A percentile compares a stretch with the other conserved stretches of the same genome.
Evolutionary conservation across 2,329 filamentous ascomycete species (phyloP).

Genomic region (Claviceps sp.): DNA sequence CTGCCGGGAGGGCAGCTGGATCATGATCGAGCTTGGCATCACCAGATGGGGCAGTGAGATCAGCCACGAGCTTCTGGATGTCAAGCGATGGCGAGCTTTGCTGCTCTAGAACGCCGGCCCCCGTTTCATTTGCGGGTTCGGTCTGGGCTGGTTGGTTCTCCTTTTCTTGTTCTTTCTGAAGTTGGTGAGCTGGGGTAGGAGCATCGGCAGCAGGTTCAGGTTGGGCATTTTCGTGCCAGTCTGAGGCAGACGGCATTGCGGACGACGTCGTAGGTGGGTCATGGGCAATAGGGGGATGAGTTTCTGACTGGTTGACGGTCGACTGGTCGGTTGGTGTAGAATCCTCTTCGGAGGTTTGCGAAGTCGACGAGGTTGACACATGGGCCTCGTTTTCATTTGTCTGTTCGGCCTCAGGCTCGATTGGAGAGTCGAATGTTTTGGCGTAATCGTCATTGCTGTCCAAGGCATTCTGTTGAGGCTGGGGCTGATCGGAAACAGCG

Average conservation of each 20-base stretch:
- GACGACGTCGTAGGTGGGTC: conserved; percentile 15
- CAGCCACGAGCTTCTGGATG: conserved; percentile 28
- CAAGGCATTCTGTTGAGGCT: conserved; percentile 17
- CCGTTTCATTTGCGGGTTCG: conserved; percentile 16
- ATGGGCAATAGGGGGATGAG: conserved; percentile 18
- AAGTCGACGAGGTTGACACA: conserved; percentile 28
- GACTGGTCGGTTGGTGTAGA: conserved; percentile 26
- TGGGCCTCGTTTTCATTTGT: conserved; percentile 23
- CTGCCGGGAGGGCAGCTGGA: conserved; percentile 13
- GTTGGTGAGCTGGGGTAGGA: conserved; percentile 14
- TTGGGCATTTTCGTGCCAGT: conserved; percentile 8
- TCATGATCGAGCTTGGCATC: conserved; percentile 18
- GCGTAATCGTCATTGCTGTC: conserved; percentile 35
- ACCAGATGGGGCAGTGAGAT: conserved; percentile 23
- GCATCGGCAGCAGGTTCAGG: conserved; percentile 8
- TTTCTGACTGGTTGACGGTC: conserved; percentile 17
- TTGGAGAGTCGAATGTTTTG: conserved; percentile 37
- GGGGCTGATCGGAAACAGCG: conserved; percentile 8
- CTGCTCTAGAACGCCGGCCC: conserved; percentile 15
- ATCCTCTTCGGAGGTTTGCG: conserved; percentile 28
- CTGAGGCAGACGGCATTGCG: conserved; percentile 10
- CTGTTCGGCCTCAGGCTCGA: conserved; percentile 22
- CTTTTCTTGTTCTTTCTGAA: conserved; percentile 11
- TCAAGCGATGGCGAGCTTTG: conserved; percentile 20
- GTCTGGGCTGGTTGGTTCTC: conserved; percentile 8